phyloP scores from a whole-genome alignment of 306 rosid genomes.

The Oxytropis ochrocephala region DNA sequence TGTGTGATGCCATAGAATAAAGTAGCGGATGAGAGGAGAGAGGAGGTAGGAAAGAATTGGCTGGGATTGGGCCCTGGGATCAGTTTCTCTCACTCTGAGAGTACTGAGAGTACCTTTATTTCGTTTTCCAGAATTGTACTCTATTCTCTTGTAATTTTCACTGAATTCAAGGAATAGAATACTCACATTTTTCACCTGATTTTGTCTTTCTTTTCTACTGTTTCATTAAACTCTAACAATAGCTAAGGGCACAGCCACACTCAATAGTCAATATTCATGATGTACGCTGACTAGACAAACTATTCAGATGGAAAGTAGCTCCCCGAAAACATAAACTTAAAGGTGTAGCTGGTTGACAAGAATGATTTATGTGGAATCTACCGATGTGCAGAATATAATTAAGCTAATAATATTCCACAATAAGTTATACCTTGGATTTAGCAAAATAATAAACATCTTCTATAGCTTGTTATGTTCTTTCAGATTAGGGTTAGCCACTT shows the following conservation, averaged over 20 bases:
- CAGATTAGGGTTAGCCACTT: not conserved
- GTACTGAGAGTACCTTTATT: too few species aligned
- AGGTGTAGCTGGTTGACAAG: not conserved
- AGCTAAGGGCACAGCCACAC: not conserved
- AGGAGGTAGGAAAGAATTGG: too few species aligned
- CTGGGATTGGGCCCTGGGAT: too few species aligned
- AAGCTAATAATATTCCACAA: not conserved
- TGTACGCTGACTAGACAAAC: not conserved
- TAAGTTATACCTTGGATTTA: not conserved
- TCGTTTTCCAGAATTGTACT: too few species aligned
- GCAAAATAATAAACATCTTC: not conserved
- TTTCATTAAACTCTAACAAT: too few species aligned
- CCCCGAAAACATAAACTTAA: not conserved
- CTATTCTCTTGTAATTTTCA: too few species aligned
- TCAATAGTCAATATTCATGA: not conserved
- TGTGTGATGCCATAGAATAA: too few species aligned
- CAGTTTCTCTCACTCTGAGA: too few species aligned
- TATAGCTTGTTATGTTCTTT: not conserved
- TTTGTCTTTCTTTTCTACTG: too few species aligned
- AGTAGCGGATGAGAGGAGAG: too few species aligned
- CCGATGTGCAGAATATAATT: not conserved
- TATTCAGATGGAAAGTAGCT: not conserved
- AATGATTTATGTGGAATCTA: not conserved
- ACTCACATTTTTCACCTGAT: too few species aligned
- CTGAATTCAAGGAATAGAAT: too few species aligned